Evolutionary conservation across 306 rosid species (phyloP), one percentile per base, ranked within the genome.

Genomic region (Castanea sativa): DNA sequence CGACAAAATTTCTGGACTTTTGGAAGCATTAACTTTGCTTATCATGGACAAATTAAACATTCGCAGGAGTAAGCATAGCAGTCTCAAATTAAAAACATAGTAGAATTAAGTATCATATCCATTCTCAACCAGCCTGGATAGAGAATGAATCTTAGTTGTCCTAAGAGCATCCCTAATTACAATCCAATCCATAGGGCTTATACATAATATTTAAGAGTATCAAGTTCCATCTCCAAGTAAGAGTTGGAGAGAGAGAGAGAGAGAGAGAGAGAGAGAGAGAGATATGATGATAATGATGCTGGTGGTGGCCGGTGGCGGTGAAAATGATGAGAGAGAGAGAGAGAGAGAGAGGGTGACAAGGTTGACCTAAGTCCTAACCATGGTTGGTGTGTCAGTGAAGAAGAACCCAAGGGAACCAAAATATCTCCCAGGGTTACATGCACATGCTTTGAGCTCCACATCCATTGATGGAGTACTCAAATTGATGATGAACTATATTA

Each of bases 301-400:
- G 51, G 20, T 19, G 49, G 21, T 35, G 23, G 59, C 13, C 70
- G 80, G 77, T n/a, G 53, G 38, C 59, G 53, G 79, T 23, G 84
- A 74, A 35, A 57, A 7, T 58, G 57, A 43, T 67, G 74, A 10
- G 19, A 82, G 75, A 51, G 18, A 60, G 52, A 20, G 72, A 56
- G 74, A 29, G 19, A 82, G 76, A 38, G 25, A 71, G 87, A 57
- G 69, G 57, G 84, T 61, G 86, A 83, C 74, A 84, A 86, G 85
- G 75, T 79, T 86, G 87, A 89, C 97, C 95, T 86, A 90, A 80
- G 97, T 90, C 97, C 98, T 95, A 95, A 95, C 99, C 99, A 95
- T 95, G 99, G 99, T 92, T 92, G 92, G 92, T 87, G 91, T 80
- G 85, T 86, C 85, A 92, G 90, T 89, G 88, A 87, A 87, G 86